Evolutionary conservation across 139 green algal species (phyloP), one percentile per base, ranked within the genome.

Genomic region (Diplosphaera chodatii): DNA sequence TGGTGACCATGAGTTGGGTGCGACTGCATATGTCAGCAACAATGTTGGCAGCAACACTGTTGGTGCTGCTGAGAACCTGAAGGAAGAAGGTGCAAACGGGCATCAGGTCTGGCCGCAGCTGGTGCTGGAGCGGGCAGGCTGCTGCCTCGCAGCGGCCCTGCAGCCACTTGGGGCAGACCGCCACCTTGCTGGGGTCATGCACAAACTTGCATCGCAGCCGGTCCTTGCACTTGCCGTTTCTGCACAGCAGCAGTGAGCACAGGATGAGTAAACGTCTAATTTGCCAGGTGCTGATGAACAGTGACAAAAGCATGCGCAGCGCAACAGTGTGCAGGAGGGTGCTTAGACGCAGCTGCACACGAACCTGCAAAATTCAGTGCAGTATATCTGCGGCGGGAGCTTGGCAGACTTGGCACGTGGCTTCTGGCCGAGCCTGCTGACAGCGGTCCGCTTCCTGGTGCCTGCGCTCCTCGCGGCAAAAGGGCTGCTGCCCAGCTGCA

Each of bases 51-150:
- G n/a, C n/a, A n/a, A n/a, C n/a, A n/a, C n/a, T n/a, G 8, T 48
- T 48, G 37, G 10, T 48, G 37, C 48, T 59, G 48, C 25, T 59
- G 48, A 3, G 25, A 59, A 87, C 87, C 83, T 84, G 66, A 1
- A 92, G 77, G 78, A 89, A 92, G 77, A 86, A 85, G 18, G 72
- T 78, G 77, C 87, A 92, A 13, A 85, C 64, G 40, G 87, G 87
- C 87, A 92, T 92, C 34, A 92, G 77, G 41, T 87, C 82, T 6
- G 80, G 75, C 29, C 64, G 55, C 34, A 41, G 66, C 34, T 73
- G 56, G 32, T 82, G 77, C 74, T 85, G 82, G 76, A 90, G 82
- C n/a, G 64, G 66, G 81, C 87, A 92, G 32, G 16, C 30, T 8
- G 55, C 16, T 1, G 66, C 68, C 23, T 37, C 67, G 79, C 87